Percentiles rank a stretch among this genome's conserved stretches.
These are phyloP conservation scores for Phialophora macrospora DNA, from an alignment of 2,329 filamentous ascomycete species.

Conservation along the genomic window DNA sequence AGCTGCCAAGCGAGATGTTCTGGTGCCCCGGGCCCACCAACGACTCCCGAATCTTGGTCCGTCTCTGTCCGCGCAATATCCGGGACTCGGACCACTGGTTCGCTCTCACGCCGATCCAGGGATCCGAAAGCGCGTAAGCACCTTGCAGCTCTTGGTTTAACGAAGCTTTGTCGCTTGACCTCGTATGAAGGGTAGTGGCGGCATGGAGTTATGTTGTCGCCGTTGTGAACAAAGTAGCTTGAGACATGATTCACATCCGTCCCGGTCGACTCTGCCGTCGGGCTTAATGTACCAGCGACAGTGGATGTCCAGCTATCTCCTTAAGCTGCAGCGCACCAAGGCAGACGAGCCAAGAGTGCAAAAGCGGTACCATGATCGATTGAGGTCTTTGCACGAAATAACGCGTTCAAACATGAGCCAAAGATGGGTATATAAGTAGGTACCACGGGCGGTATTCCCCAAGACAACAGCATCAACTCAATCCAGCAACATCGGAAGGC, in stretches of 20 bases:
- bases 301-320: background rate
- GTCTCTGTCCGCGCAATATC: background rate
- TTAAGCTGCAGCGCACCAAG: background rate
- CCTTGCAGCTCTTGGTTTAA: background rate
- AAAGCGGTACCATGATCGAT: background rate
- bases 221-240: no score
- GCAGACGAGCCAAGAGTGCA: background rate
- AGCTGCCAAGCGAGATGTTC: no score
- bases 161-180: background rate
- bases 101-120: background rate
- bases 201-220: no score
- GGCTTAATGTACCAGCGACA: background rate
- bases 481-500: background rate
- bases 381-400: no score
- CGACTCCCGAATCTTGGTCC: conserved; percentile 1
- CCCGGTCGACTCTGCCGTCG: background rate
- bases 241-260: background rate
- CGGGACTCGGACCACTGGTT: background rate
- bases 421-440: no score
- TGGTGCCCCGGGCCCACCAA: no score
- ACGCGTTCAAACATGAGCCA: no score
- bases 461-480: background rate
- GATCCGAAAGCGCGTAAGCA: background rate
- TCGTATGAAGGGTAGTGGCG: no score
- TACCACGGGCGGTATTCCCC: no score